These are phyloP conservation scores for Oryza coarctata DNA, from an alignment of 176 grass and related monocot species.

Conservation along the genomic window DNA sequence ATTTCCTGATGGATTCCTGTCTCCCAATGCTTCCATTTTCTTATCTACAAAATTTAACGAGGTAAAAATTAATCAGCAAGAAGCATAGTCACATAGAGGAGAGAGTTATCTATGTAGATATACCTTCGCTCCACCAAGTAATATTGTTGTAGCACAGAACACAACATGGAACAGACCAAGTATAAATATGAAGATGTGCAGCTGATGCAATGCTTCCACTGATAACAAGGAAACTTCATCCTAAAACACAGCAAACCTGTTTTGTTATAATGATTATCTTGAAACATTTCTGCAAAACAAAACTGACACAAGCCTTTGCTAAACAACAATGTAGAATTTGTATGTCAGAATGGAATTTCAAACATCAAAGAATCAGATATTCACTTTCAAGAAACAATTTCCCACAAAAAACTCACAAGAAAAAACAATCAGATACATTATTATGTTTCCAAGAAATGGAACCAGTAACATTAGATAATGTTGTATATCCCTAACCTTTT, in stretches of 20 bases:
- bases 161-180: conserved; percentile 77
- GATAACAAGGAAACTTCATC: conserved; percentile 78
- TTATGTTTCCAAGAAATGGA: not conserved
- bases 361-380: not conserved
- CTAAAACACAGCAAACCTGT: conserved; percentile 48
- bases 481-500: conserved; percentile 41
- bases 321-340: not conserved
- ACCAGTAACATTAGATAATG: not conserved
- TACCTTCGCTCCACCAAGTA: conserved; percentile 77
- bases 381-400: not conserved
- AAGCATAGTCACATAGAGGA: conserved; percentile 23
- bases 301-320: not conserved
- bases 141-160: conserved; percentile 80
- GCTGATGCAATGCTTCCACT: conserved; percentile 77
- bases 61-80: conserved; percentile 8
- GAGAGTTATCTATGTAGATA: not conserved
- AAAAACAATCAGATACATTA: not conserved
- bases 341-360: not conserved
- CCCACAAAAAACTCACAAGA: not conserved
- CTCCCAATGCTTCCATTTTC: conserved; percentile 76
- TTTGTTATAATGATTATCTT: conserved; percentile 11
- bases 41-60: conserved; percentile 51
- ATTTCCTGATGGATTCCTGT: conserved; percentile 42
- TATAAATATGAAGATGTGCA: conserved; percentile 93
- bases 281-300: not conserved